Evolutionary conservation across 1,284 basidiomycete genomes (phyloP).

Genomic region (Puccinia novopanici): DNA sequence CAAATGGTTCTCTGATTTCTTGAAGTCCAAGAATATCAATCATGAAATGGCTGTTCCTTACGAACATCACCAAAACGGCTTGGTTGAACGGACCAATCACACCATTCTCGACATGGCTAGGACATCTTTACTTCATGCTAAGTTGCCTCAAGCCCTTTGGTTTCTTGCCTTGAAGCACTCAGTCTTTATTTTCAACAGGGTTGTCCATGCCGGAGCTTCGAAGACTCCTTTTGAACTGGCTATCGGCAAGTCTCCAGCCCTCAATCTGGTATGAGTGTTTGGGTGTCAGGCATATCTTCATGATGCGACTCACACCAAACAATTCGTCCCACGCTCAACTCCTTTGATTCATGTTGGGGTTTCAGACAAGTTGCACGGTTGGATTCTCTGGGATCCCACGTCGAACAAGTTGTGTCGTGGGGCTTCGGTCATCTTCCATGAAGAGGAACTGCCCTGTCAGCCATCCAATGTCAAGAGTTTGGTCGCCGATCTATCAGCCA

Average conservation of each 20-base stretch:
- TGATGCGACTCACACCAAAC: background rate
- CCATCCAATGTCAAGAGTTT: background rate
- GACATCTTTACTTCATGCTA: background rate
- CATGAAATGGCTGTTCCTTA: constrained; percentile 16
- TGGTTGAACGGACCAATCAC: background rate
- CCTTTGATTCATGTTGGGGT: background rate
- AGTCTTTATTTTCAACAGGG: constrained; percentile 4
- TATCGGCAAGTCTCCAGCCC: background rate
- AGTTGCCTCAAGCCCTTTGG: background rate
- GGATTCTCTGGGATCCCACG: background rate
- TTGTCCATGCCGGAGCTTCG: background rate
- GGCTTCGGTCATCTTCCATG: constrained; percentile 9
- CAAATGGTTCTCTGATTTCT: background rate
- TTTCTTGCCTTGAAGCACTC: background rate
- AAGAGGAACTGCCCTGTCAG: background rate
- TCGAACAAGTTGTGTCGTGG: background rate
- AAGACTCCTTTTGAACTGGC: background rate
- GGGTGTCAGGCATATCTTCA: constrained; percentile 21
- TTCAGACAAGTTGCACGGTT: background rate
- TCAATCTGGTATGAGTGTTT: constrained; percentile 11
- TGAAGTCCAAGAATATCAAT: background rate
- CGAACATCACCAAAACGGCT: constrained; percentile 32
- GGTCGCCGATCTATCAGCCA: background rate
- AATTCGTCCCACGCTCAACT: background rate
- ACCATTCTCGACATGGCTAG: no score